These are phyloP conservation scores for Guadua angustifolia DNA, from an alignment of 176 grass and related monocot genomes.

Conservation along the genomic window DNA sequence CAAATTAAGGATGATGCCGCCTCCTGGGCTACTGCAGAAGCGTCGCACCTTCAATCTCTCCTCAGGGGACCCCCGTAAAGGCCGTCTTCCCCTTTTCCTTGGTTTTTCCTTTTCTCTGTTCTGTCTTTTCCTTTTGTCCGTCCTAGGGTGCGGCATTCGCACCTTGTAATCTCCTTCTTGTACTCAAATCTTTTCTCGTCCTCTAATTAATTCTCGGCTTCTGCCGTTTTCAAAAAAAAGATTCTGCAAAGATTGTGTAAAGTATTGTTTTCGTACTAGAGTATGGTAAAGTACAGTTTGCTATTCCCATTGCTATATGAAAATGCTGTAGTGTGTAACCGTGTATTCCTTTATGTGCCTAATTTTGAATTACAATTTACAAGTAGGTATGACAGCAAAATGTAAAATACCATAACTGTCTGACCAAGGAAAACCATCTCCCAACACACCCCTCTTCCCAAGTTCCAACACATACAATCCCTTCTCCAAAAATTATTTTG, in stretches of 20 bases:
- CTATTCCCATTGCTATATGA: constrained; percentile 5
- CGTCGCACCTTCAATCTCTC: no score
- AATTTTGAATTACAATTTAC: constrained; percentile 19
- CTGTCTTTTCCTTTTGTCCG: no score
- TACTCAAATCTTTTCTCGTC: no score
- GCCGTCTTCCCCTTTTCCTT: no score
- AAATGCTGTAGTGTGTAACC: constrained; percentile 12
- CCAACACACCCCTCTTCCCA: background rate
- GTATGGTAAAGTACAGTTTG: constrained; percentile 13
- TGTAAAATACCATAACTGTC: background rate
- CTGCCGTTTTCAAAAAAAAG: no score
- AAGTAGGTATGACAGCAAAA: constrained; percentile 1
- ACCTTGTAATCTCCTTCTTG: no score
- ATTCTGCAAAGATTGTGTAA: constrained; percentile 18
- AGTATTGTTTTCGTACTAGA: background rate
- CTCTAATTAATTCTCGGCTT: no score
- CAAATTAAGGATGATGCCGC: no score
- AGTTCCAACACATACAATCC: constrained; percentile 28
- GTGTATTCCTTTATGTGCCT: constrained; percentile 14
- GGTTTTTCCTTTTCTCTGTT: no score
- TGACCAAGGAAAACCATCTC: background rate
- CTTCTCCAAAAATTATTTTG: background rate
- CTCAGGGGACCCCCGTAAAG: no score
- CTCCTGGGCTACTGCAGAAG: no score
- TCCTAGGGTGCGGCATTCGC: no score